Evolutionary conservation across 73 alveolate genomes (phyloP).

Genomic region (Stentor roeselii): DNA sequence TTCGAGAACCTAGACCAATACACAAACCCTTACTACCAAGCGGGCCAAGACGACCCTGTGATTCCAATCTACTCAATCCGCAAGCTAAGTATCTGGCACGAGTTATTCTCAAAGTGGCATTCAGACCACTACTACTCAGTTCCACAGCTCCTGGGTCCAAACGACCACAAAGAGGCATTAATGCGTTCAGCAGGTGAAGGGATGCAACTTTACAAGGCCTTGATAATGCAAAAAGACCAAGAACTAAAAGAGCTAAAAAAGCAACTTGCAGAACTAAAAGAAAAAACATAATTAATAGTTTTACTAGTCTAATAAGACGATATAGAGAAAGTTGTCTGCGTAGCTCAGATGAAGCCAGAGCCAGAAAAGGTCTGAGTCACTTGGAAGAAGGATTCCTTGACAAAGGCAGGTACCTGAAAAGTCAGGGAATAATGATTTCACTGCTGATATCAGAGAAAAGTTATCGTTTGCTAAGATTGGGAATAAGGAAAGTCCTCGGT

Average conservation of each 20-base stretch:
- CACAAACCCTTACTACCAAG: conserved; percentile 25
- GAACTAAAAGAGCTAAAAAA: conserved; percentile 12
- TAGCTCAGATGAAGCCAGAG: background rate
- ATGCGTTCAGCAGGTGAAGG: conserved; percentile 23
- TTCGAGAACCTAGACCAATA: conserved; percentile 5
- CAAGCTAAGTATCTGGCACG: conserved; percentile 6
- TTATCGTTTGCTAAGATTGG: no score
- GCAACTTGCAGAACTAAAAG: background rate
- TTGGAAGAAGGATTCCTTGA: conserved; percentile 23
- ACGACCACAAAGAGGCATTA: conserved; percentile 21
- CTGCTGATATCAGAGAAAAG: no score
- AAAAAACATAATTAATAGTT: background rate
- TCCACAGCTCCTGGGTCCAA: background rate
- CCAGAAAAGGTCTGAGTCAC: background rate
- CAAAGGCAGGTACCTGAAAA: background rate
- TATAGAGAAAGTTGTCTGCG: conserved; percentile 24
- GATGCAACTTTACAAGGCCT: conserved; percentile 16
- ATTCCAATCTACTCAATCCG: background rate
- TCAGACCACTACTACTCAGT: background rate
- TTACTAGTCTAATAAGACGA: background rate
- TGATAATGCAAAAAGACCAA: conserved; percentile 18
- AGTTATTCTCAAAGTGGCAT: conserved; percentile 12
- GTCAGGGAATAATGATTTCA: background rate
- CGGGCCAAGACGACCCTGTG: conserved; percentile 20
- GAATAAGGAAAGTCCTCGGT: no score